Evolutionary conservation across 805 yeast species (phyloP).

Genomic region (Metschnikowia bowlesiae): DNA sequence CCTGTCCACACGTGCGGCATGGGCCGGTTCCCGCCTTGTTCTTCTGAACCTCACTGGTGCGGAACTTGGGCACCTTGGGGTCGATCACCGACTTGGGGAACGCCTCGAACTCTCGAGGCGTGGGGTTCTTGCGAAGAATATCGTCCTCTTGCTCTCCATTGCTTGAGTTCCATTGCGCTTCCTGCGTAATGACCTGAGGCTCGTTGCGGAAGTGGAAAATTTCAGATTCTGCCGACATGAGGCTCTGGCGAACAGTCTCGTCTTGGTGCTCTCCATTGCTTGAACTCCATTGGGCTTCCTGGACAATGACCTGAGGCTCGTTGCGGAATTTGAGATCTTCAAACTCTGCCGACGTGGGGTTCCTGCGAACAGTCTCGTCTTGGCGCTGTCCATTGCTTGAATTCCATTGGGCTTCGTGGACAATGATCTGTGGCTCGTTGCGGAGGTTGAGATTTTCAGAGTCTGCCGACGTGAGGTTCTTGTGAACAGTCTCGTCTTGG

Average conservation of each 20-base stretch:
- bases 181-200: background rate
- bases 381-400: constrained; percentile 4
- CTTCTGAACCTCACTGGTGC: constrained; percentile 6
- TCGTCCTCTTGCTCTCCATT: constrained; percentile 9
- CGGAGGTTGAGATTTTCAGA: constrained; percentile 26
- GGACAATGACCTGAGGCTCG: background rate
- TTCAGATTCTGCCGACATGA: constrained; percentile 13
- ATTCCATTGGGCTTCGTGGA: background rate
- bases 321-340: constrained; percentile 21
- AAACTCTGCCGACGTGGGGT: constrained; percentile 14
- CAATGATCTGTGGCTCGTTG: background rate
- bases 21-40: constrained; percentile 68
- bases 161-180: background rate
- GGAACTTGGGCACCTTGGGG: constrained; percentile 12
- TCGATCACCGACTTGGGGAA: constrained; percentile 17
- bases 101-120: constrained; percentile 16
- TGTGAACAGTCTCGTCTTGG: constrained; percentile 13
- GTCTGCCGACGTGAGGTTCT: constrained; percentile 19
- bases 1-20: constrained; percentile 66
- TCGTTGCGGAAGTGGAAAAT: constrained; percentile 19
- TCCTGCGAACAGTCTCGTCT: constrained; percentile 12
- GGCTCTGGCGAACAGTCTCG: constrained; percentile 13
- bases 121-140: constrained; percentile 13
- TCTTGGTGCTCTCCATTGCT: constrained; percentile 6
- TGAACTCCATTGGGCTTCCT: background rate